Evolutionary conservation across 2,329 filamentous ascomycete species (phyloP).

Genomic region (Calonectria pteridis): DNA sequence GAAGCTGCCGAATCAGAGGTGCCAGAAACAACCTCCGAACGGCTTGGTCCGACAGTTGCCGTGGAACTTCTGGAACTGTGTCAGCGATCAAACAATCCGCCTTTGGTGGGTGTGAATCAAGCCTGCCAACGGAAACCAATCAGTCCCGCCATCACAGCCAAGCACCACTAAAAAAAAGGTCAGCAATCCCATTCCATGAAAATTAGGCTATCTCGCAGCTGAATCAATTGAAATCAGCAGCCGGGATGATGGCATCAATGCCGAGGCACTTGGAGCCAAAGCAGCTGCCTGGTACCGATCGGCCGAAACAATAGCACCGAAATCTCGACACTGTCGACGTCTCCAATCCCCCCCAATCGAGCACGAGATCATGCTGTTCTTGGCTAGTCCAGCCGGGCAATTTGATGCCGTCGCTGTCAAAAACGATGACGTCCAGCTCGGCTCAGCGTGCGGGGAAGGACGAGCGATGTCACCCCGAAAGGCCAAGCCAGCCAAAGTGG

Average conservation of each 20-base stretch:
- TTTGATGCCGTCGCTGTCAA: neutral
- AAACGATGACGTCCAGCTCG: slow-evolving; percentile 6
- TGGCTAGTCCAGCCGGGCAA: neutral
- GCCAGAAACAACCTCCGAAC: neutral
- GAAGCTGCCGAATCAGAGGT: neutral
- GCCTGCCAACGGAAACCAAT: neutral
- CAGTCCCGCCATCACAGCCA: neutral
- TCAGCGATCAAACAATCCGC: neutral
- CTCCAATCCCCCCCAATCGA: neutral
- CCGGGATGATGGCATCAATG: neutral
- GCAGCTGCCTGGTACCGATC: neutral
- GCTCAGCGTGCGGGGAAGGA: slow-evolving; percentile 12
- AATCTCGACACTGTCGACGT: neutral
- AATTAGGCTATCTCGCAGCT: neutral
- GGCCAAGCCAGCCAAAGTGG: neutral
- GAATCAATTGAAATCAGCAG: neutral
- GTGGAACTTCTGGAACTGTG: slow-evolving; percentile 15
- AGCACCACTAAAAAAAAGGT: neutral
- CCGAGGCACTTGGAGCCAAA: neutral
- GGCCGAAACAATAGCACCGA: neutral
- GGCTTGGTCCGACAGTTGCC: neutral
- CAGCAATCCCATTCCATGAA: neutral
- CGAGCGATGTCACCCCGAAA: slow-evolving; percentile 7
- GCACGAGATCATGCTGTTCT: neutral
- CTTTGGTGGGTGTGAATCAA: neutral